Evolutionary conservation across 805 yeast genomes (phyloP), one percentile per base, ranked within the genome.

Genomic region (Spathaspora passalidarum): DNA sequence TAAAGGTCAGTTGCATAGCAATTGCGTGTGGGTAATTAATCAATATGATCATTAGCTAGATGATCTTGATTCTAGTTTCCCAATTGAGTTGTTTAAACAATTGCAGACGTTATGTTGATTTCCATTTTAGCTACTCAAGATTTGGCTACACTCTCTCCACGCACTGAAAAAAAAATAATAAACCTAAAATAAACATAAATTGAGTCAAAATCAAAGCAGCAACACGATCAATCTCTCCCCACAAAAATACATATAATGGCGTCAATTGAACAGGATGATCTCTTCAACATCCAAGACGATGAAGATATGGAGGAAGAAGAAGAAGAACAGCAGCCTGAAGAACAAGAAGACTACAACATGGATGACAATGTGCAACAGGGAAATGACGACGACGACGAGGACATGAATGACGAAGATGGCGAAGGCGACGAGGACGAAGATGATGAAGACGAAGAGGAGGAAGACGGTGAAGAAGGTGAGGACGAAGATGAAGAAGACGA

Each of bases 241-340:
- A 6, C 34, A 29, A 29, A 14, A 29, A 16, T 17, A 16, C 21
- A 17, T 20, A 38, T 10, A 21, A 51, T 51, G 52, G 52, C 54
- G 7, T 51, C 54, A 29, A 48, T 50, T 38, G 53, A 50, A 32
- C 53, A 50, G 16, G 71, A 69, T 34, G 66, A 63, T 41, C 52
- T 63, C 32, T 63, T 63, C 48, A 50, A 50, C 22, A 47, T 50
- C 18, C 49, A 50, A 13, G 51, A 51, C 9, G 54, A 49, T 21
- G 51, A 49, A 32, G 44, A 43, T 23, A 40, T 43, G 43, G 47
- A 50, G 23, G 56, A 56, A 18, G 60, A 59, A 35, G 56, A 54
- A 2, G 56, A 45, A 11, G 38, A 46, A 37, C 43, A 44, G 5
- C 46, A 47, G 17, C 25, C 42, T 20, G 47, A 38, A 44, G 29